phyloP scores from a whole-genome alignment of 257 asterid genomes.

The Prunella vulgaris region DNA sequence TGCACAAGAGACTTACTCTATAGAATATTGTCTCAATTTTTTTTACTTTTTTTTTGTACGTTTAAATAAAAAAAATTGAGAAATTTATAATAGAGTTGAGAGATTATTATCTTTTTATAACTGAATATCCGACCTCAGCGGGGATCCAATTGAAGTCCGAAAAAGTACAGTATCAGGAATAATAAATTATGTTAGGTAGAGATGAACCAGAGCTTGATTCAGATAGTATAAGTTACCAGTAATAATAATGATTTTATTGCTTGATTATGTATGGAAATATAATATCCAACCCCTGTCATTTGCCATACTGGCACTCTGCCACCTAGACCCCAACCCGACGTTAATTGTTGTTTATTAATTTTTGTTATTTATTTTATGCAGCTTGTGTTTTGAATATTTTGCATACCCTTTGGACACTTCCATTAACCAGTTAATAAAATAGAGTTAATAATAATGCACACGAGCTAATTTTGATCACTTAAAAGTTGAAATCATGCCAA shows the following conservation, averaged over 20 bases:
- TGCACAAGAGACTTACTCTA: too few relatives aligned
- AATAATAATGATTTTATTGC: slow-evolving; percentile 11
- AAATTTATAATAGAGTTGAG: too few relatives aligned
- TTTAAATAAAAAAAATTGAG: too few relatives aligned
- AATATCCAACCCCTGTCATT: slow-evolving; percentile 10
- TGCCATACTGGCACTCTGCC: slow-evolving; percentile 20
- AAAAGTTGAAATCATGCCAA: too few relatives aligned
- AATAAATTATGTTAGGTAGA: slow-evolving; percentile 3
- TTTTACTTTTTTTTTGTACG: too few relatives aligned
- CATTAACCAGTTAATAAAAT: background rate
- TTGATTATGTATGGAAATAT: slow-evolving; percentile 17
- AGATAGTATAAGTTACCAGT: background rate
- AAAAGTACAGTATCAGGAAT: too few relatives aligned
- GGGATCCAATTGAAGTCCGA: too few relatives aligned
- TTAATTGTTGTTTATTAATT: background rate
- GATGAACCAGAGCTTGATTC: background rate
- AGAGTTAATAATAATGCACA: too few relatives aligned
- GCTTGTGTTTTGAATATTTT: background rate
- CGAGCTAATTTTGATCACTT: too few relatives aligned
- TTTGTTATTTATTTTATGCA: background rate
- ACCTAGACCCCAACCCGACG: slow-evolving; percentile 23
- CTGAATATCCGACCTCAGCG: too few relatives aligned
- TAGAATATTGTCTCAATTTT: too few relatives aligned
- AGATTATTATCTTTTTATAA: too few relatives aligned
- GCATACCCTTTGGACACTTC: slow-evolving; percentile 21